A percentile compares a stretch with the other conserved stretches of the same genome.
These are phyloP conservation scores for Cochliopodium minus DNA, from an alignment of 208 protist genomes.

Conservation along the genomic window DNA sequence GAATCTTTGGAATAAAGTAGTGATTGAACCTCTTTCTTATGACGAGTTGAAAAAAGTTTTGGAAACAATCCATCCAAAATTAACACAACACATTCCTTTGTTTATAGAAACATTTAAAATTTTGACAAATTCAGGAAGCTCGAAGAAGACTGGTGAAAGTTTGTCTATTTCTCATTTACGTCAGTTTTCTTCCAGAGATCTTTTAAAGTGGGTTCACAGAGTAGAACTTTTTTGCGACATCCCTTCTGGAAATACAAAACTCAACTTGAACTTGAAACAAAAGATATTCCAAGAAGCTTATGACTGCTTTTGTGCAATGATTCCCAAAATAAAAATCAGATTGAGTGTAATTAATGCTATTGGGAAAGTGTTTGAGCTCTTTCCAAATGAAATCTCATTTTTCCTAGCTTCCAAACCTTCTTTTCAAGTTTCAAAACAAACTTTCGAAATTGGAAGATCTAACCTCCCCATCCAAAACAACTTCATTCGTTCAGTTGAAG, in stretches of 20 bases:
- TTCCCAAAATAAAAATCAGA: slow-evolving; percentile 11
- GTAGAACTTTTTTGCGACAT: slow-evolving; percentile 33
- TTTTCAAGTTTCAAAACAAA: no score
- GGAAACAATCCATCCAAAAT: slow-evolving; percentile 11
- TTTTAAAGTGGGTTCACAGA: slow-evolving; percentile 73
- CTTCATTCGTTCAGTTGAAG: slow-evolving; percentile 17
- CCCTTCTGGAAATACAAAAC: slow-evolving; percentile 18
- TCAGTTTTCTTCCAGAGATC: slow-evolving; percentile 45
- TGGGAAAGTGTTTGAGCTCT: no score
- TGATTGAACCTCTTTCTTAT: slow-evolving; percentile 25
- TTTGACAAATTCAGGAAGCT: neutral
- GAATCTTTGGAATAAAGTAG: slow-evolving; percentile 34
- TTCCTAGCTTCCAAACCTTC: no score
- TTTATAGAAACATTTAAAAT: slow-evolving; percentile 29
- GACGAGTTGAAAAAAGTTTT: slow-evolving; percentile 28
- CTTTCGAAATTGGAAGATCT: no score
- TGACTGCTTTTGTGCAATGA: slow-evolving; percentile 56
- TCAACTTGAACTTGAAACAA: slow-evolving; percentile 54
- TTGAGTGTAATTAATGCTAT: no score
- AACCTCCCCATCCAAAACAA: no score
- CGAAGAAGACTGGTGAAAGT: no score
- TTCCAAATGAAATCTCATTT: no score
- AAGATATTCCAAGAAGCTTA: slow-evolving; percentile 71
- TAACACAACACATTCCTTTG: slow-evolving; percentile 16
- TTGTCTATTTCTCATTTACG: no score